These are phyloP conservation scores for Ophiocordyceps unilateralis DNA, from an alignment of 2,329 filamentous ascomycete species.

Conservation along the genomic window DNA sequence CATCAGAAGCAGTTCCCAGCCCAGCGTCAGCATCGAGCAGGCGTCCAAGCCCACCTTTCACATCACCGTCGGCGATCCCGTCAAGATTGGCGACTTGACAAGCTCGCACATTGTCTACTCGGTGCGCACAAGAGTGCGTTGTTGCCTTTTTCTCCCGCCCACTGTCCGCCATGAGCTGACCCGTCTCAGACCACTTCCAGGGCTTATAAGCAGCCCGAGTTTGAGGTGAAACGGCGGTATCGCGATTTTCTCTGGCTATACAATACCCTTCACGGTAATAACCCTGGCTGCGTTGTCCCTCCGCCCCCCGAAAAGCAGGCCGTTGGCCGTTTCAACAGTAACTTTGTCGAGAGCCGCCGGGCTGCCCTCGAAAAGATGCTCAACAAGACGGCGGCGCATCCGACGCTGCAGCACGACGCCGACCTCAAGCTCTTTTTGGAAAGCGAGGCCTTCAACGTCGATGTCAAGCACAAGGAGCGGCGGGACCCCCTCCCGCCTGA, in stretches of 20 bases:
- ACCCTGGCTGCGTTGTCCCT: constrained; percentile 85
- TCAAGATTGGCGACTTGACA: constrained; percentile 93
- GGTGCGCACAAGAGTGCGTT: constrained; percentile 71
- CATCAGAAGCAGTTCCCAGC: constrained; percentile 37
- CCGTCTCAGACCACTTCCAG: constrained; percentile 68
- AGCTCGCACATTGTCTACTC: constrained; percentile 97
- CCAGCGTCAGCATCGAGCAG: constrained; percentile 82
- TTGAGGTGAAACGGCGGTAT: constrained; percentile 85
- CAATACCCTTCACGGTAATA: constrained; percentile 83
- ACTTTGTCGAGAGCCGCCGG: constrained; percentile 86
- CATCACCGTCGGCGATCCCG: constrained; percentile 86
- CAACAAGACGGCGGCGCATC: constrained; percentile 84
- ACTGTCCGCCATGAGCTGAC: too few species aligned
- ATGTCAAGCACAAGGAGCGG: constrained; percentile 94
- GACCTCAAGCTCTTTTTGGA: constrained; percentile 95
- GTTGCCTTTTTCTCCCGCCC: too few species aligned
- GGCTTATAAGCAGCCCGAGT: constrained; percentile 82
- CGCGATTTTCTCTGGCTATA: constrained; percentile 97
- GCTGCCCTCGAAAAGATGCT: constrained; percentile 93
- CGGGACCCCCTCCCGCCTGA: constrained; percentile 73
- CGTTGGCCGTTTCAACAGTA: constrained; percentile 85
- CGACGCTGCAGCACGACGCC: constrained; percentile 77
- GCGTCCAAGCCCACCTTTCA: constrained; percentile 82
- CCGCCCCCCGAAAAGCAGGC: constrained; percentile 97
- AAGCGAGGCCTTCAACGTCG: constrained; percentile 87